Evolutionary conservation across 2,329 filamentous ascomycete genomes (phyloP).

Genomic region (Sporothrix pallida): DNA sequence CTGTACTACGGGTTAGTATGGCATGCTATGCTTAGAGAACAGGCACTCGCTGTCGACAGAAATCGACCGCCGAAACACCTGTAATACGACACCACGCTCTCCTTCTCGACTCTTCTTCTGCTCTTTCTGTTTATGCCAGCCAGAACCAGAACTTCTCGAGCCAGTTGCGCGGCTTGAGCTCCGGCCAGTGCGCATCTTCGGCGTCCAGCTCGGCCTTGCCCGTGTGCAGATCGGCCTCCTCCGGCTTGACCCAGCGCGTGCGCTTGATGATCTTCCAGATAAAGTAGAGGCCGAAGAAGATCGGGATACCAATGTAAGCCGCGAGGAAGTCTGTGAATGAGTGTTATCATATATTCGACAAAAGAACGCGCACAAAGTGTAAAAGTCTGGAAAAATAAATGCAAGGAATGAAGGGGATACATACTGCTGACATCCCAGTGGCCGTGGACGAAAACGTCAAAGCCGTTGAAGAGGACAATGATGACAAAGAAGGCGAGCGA

Average conservation of each 20-base stretch:
- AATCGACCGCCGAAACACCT: too few relatives aligned
- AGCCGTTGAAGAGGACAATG: constrained; percentile 75
- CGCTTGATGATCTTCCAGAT: constrained; percentile 62
- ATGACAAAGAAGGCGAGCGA: constrained; percentile 68
- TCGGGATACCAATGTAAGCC: constrained; percentile 66
- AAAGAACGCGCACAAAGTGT: constrained; percentile 51
- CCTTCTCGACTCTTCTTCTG: too few relatives aligned
- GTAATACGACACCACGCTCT: not conserved
- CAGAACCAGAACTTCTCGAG: constrained; percentile 62
- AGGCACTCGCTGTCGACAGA: too few relatives aligned
- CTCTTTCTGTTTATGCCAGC: constrained; percentile 30
- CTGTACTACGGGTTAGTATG: not conserved
- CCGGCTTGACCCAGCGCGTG: constrained; percentile 47
- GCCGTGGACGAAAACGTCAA: constrained; percentile 71
- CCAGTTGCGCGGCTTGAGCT: constrained; percentile 57
- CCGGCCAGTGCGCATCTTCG: constrained; percentile 48
- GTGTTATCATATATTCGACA: constrained; percentile 68
- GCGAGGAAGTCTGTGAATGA: constrained; percentile 65
- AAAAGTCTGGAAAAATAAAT: too few relatives aligned
- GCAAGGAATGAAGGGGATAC: not conserved
- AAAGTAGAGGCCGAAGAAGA: constrained; percentile 65
- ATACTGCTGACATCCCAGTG: constrained; percentile 40
- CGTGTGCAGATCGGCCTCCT: constrained; percentile 61
- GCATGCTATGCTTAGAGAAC: not conserved
- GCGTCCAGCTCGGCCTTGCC: constrained; percentile 65